phyloP scores from a whole-genome alignment of 495 filamentous ascomycete genomes.

The Hypoxylon crocopeplum region DNA sequence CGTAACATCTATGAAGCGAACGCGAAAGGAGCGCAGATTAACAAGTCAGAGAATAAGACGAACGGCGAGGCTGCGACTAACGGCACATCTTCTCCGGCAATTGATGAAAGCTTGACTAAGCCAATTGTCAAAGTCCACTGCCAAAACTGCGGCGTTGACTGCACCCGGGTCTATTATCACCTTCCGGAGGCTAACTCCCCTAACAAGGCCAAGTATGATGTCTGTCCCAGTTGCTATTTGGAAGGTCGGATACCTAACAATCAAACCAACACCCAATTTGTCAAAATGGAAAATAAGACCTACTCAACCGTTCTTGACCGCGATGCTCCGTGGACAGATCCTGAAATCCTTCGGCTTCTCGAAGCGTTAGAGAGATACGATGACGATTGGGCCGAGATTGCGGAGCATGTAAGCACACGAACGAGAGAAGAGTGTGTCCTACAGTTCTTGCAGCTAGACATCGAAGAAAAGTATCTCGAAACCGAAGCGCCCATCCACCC shows the following conservation, averaged over 20 bases:
- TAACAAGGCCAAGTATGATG: constrained; percentile 74
- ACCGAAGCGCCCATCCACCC: constrained; percentile 68
- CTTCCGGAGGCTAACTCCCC: constrained; percentile 66
- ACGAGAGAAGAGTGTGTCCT: constrained; percentile 96
- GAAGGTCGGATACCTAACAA: constrained; percentile 79
- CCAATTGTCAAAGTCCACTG: constrained; percentile 69
- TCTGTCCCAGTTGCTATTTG: constrained; percentile 89
- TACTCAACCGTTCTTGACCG: constrained; percentile 78
- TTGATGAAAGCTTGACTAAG: constrained; percentile 66
- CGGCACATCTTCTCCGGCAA: constrained; percentile 50
- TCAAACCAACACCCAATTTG: constrained; percentile 75
- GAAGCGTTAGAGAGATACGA: constrained; percentile 91
- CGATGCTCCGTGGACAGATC: constrained; percentile 87
- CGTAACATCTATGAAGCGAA: constrained; percentile 95
- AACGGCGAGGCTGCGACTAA: constrained; percentile 77
- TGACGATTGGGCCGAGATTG: constrained; percentile 92
- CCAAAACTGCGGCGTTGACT: constrained; percentile 90
- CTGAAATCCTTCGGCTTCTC: constrained; percentile 81
- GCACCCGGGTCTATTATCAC: constrained; percentile 90
- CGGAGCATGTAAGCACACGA: constrained; percentile 87
- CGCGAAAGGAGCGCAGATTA: constrained; percentile 81
- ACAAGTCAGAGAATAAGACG: constrained; percentile 57
- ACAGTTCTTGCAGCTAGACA: constrained; percentile 91
- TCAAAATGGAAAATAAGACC: constrained; percentile 83
- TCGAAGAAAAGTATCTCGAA: constrained; percentile 88